Percentiles rank a stretch among this genome's conserved stretches.
phyloP scores from a whole-genome alignment of 2,329 filamentous ascomycete genomes.

The Mycocentrospora acerina region DNA sequence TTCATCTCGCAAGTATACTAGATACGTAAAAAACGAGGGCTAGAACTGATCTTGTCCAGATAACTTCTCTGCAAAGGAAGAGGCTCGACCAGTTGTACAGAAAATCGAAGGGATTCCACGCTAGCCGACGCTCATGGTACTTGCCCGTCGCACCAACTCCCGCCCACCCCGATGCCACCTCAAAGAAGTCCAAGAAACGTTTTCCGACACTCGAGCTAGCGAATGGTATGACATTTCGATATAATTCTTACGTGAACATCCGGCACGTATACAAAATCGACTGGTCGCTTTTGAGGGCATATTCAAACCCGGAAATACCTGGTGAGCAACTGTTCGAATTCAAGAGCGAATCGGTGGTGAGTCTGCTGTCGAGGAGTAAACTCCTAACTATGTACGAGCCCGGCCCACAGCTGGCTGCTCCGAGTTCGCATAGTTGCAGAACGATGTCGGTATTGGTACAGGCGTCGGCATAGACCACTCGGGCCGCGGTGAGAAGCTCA shows the following conservation, averaged over 20 bases:
- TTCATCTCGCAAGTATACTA: slow-evolving; percentile 31
- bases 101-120: slow-evolving; percentile 31
- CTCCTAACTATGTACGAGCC: slow-evolving; percentile 26
- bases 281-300: slow-evolving; percentile 23
- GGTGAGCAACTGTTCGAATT: slow-evolving; percentile 14
- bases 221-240: slow-evolving; percentile 19
- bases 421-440: too few species aligned
- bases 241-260: slow-evolving; percentile 35
- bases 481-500: too few species aligned
- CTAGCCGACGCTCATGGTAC: slow-evolving; percentile 29
- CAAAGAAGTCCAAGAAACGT: slow-evolving; percentile 29
- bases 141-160: slow-evolving; percentile 32
- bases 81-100: slow-evolving; percentile 30
- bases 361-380: slow-evolving; percentile 24
- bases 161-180: slow-evolving; percentile 29
- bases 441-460: too few species aligned
- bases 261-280: slow-evolving; percentile 34
- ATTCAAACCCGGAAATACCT: slow-evolving; percentile 24
- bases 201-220: slow-evolving; percentile 29
- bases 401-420: too few species aligned
- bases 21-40: background rate
- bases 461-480: too few species aligned
- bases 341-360: slow-evolving; percentile 23
- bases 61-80: slow-evolving; percentile 35
- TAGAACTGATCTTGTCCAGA: slow-evolving; percentile 19